phyloP scores from a whole-genome alignment of 441 rosid genomes.

The Raphanus hybrid region DNA sequence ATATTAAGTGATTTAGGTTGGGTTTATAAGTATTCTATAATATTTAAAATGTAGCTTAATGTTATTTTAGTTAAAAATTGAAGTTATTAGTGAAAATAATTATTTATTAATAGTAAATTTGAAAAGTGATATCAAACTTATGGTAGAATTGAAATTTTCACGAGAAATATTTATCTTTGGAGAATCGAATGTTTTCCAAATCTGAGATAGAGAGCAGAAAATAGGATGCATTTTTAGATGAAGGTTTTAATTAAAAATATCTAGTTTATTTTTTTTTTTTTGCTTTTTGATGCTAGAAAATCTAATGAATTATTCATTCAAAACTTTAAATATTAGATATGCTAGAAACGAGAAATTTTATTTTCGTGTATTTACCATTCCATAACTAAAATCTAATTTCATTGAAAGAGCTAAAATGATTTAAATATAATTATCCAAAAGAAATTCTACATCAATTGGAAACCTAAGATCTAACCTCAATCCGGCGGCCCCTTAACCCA shows the following conservation, averaged over 20 bases:
- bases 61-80: no score
- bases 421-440: background rate
- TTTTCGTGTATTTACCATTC: background rate
- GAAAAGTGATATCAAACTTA: no score
- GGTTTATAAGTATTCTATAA: no score
- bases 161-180: background rate
- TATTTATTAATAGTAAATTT: no score
- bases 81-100: no score
- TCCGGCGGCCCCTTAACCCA: background rate
- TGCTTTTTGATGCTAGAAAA: background rate
- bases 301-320: background rate
- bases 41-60: no score
- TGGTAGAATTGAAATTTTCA: no score
- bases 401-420: conserved; percentile 4
- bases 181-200: conserved; percentile 6
- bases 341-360: background rate
- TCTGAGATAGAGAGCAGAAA: background rate
- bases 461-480: conserved; percentile 23
- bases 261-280: background rate
- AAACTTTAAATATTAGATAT: background rate
- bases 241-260: conserved; percentile 2
- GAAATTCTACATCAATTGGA: background rate
- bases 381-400: conserved; percentile 5
- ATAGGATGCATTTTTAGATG: conserved; percentile 8
- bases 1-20: no score